A percentile compares a stretch with the other conserved stretches of the same genome.
phyloP scores from a whole-genome alignment of 2,329 filamentous ascomycete species.

The Aspergillus carbonarius region DNA sequence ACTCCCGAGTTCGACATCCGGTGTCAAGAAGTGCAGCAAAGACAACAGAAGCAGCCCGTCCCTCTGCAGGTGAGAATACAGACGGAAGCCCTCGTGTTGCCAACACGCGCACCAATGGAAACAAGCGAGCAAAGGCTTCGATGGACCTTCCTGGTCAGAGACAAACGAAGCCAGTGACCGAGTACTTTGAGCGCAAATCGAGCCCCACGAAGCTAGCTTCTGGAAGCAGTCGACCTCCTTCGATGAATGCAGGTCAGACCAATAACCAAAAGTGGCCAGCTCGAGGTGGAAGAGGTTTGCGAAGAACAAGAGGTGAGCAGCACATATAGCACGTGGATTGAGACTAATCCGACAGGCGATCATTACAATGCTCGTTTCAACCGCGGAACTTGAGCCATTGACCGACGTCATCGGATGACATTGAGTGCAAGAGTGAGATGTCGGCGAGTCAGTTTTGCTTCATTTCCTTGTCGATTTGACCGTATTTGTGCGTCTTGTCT shows the following conservation, averaged over 20 bases:
- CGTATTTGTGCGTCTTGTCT: not conserved
- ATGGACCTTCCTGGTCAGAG: conserved; percentile 3
- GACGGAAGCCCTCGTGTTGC: not conserved
- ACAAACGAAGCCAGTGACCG: conserved; percentile 18
- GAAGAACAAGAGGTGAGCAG: conserved; percentile 31
- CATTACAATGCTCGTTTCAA: conserved; percentile 34
- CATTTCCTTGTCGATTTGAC: not conserved
- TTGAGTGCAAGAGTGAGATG: not conserved
- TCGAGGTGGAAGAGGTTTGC: conserved; percentile 18
- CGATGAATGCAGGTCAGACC: conserved; percentile 12
- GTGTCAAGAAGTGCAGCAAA: not conserved
- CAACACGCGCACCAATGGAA: not conserved
- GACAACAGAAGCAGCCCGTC: not conserved
- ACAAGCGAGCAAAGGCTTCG: conserved; percentile 16
- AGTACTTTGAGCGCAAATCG: conserved; percentile 26
- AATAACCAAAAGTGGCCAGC: conserved; percentile 8
- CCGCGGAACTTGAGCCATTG: conserved; percentile 11
- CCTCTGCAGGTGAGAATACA: not conserved
- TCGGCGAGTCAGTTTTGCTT: not conserved
- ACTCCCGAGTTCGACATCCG: conserved; percentile 16
- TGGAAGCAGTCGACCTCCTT: conserved; percentile 25
- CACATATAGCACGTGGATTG: not conserved
- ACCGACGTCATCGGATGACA: not conserved
- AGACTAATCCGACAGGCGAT: conserved; percentile 25
- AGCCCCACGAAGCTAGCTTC: conserved; percentile 32